phyloP scores from a whole-genome alignment of 2,329 filamentous ascomycete species.

The Elsinoe perseae region DNA sequence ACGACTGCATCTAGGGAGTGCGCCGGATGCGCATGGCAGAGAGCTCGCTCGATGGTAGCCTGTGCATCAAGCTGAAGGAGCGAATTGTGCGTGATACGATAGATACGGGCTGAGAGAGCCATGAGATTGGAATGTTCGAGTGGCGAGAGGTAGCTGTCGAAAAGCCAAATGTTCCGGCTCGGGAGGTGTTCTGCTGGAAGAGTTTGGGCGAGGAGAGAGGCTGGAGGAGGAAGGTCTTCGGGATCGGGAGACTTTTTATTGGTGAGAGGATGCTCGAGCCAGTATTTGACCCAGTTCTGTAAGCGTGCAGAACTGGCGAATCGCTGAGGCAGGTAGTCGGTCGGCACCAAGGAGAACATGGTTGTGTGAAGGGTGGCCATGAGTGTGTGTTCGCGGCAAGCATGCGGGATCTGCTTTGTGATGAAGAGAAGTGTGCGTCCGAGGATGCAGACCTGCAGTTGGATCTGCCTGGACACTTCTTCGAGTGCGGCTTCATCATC shows the following conservation, averaged over 20 bases:
- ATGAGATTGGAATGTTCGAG: conserved; percentile 13
- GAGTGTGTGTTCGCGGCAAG: conserved; percentile 15
- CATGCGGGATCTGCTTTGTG: conserved; percentile 10
- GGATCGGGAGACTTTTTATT: conserved; percentile 13
- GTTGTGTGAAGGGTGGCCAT: conserved; percentile 9
- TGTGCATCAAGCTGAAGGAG: conserved; percentile 15
- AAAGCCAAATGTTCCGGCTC: conserved; percentile 15
- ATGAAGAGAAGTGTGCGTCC: conserved; percentile 15
- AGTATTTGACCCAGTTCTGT: conserved; percentile 9
- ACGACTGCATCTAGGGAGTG: conserved; percentile 6
- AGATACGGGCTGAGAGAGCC: conserved; percentile 14
- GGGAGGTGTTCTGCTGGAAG: conserved; percentile 13
- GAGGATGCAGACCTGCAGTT: conserved; percentile 14
- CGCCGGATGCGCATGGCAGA: background rate
- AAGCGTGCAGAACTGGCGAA: conserved; percentile 4
- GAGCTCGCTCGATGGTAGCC: conserved; percentile 9
- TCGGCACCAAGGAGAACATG: conserved; percentile 13
- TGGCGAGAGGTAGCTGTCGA: conserved; percentile 13
- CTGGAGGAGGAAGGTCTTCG: conserved; percentile 4
- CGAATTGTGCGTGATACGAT: conserved; percentile 4
- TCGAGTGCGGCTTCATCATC: conserved; percentile 11
- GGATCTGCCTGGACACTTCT: conserved; percentile 13
- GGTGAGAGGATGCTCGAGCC: conserved; percentile 14
- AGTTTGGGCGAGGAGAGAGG: conserved; percentile 13
- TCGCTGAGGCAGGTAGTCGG: conserved; percentile 13